phyloP scores from a whole-genome alignment of 2,329 filamentous ascomycete genomes.

The Claviceps fusiformis region DNA sequence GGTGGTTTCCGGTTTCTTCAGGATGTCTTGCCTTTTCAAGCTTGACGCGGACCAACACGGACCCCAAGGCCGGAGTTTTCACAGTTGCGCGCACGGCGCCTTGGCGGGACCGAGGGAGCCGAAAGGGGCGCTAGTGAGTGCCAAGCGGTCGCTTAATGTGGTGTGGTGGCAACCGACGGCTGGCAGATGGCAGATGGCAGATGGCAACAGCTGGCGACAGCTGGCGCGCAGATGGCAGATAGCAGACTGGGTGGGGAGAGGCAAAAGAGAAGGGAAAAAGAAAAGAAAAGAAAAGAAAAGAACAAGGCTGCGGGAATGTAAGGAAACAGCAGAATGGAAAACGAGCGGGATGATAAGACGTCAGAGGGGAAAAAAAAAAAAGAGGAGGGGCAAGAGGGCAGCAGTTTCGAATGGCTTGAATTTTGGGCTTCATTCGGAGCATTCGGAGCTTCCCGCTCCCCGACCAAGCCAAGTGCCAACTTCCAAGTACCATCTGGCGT shows the following conservation, averaged over 20 bases:
- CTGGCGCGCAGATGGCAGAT: neutral
- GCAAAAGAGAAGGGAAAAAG: neutral
- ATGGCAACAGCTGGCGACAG: neutral
- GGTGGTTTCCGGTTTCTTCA: too few species aligned
- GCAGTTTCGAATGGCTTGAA: too few species aligned
- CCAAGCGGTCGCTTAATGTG: neutral
- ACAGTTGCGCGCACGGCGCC: neutral
- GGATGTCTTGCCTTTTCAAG: neutral
- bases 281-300: neutral
- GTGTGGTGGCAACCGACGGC: too few species aligned
- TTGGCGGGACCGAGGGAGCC: constrained; percentile 3
- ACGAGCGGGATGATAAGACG: neutral
- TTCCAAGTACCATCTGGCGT: too few species aligned
- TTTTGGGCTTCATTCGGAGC: too few species aligned
- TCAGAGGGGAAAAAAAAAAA: too few species aligned
- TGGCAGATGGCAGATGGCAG: too few species aligned
- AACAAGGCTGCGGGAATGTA: neutral
- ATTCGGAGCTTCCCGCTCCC: too few species aligned
- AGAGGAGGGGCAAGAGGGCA: too few species aligned
- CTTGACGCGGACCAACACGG: neutral
- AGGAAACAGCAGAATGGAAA: neutral
- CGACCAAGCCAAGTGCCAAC: too few species aligned
- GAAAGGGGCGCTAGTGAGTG: neutral
- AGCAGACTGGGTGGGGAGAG: neutral
- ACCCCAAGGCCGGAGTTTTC: neutral